Percentiles rank a stretch among this genome's conserved stretches.
Evolutionary conservation across 306 rosid species (phyloP).

Genomic region (Medicago arabica): DNA sequence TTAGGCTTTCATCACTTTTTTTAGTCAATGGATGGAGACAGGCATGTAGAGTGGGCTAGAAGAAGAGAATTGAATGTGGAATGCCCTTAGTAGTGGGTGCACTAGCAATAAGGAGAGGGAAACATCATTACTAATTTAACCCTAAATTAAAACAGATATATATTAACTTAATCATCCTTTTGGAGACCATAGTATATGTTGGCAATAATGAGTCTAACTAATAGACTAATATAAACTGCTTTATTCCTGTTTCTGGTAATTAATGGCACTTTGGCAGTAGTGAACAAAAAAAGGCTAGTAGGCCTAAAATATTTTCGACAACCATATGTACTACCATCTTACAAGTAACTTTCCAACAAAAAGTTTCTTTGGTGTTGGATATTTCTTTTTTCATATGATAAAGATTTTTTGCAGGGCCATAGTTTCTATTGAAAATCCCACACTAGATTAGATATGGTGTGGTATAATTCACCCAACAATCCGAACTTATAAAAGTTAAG

Average conservation of each 20-base stretch:
- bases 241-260: slow-evolving; percentile 31
- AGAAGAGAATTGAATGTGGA: slow-evolving; percentile 50
- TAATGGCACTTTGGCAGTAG: slow-evolving; percentile 24
- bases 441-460: background rate
- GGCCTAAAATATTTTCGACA: slow-evolving; percentile 15
- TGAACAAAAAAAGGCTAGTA: slow-evolving; percentile 3
- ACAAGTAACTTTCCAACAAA: slow-evolving; percentile 33
- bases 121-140: slow-evolving; percentile 52
- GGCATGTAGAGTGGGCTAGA: slow-evolving; percentile 56
- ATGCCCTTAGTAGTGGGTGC: slow-evolving; percentile 57
- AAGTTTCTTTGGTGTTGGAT: slow-evolving; percentile 8
- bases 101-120: slow-evolving; percentile 52
- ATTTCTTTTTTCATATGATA: background rate
- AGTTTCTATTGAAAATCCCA: background rate
- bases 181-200: slow-evolving; percentile 43
- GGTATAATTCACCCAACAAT: background rate
- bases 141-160: slow-evolving; percentile 7
- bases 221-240: slow-evolving; percentile 29
- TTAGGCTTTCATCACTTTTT: slow-evolving; percentile 57
- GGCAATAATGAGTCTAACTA: slow-evolving; percentile 42
- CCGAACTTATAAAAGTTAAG: background rate
- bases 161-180: slow-evolving; percentile 48
- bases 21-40: slow-evolving; percentile 68
- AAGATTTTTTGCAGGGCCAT: background rate
- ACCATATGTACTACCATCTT: slow-evolving; percentile 8